phyloP scores from a whole-genome alignment of 2,329 filamentous ascomycete genomes.

The Stachybotrys chlorohalonatus region DNA sequence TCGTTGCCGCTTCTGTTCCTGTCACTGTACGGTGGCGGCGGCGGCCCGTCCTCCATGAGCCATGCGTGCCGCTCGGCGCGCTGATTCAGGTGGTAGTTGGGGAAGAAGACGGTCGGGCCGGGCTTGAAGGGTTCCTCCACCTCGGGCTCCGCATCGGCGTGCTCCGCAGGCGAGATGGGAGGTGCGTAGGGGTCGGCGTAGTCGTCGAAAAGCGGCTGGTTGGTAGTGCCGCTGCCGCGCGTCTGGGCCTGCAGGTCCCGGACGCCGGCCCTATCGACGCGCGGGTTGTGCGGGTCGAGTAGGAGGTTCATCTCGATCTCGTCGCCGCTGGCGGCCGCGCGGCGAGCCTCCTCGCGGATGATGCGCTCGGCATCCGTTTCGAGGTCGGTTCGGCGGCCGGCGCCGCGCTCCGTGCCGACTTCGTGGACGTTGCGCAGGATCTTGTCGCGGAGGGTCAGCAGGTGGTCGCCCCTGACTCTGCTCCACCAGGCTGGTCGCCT shows the following conservation, averaged over 20 bases:
- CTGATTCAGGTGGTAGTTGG: slow-evolving; percentile 22
- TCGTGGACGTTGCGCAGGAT: slow-evolving; percentile 47
- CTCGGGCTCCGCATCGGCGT: slow-evolving; percentile 27
- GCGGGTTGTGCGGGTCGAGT: slow-evolving; percentile 16
- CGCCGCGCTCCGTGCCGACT: slow-evolving; percentile 38
- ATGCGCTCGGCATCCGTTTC: slow-evolving; percentile 29
- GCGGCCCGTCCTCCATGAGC: slow-evolving; percentile 33
- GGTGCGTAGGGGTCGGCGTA: background rate
- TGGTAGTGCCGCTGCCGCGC: background rate
- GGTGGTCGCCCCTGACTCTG: slow-evolving; percentile 36
- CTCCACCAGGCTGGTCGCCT: slow-evolving; percentile 61
- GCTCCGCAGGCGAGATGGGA: slow-evolving; percentile 7
- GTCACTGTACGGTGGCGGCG: slow-evolving; percentile 30
- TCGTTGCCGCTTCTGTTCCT: slow-evolving; percentile 15
- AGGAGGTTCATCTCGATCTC: slow-evolving; percentile 31
- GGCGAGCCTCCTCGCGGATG: slow-evolving; percentile 20
- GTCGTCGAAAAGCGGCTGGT: slow-evolving; percentile 11
- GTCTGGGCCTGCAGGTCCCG: slow-evolving; percentile 11
- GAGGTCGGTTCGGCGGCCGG: slow-evolving; percentile 23
- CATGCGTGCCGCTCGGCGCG: slow-evolving; percentile 26
- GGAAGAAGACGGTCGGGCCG: slow-evolving; percentile 41
- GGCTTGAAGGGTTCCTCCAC: slow-evolving; percentile 28
- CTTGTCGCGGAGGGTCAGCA: slow-evolving; percentile 38
- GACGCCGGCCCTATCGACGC: slow-evolving; percentile 19
- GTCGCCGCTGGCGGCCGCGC: slow-evolving; percentile 16